These are phyloP conservation scores for Ogataea paraovalis DNA, from an alignment of 805 yeast genomes.

Conservation along the genomic window DNA sequence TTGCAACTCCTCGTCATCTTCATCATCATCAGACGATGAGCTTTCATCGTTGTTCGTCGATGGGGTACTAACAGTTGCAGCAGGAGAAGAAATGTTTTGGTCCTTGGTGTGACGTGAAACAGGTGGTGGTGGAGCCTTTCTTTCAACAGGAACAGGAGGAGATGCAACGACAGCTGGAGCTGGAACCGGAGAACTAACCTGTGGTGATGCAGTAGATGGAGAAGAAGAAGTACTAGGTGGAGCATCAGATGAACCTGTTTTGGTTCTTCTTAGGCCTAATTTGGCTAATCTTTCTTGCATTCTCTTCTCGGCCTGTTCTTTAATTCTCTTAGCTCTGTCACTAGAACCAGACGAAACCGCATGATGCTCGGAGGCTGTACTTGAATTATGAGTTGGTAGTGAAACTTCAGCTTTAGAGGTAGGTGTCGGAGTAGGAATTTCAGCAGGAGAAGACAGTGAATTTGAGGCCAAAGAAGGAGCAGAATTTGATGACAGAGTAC, in stretches of 20 bases:
- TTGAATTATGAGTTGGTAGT: constrained; percentile 4
- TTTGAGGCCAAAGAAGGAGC: not conserved
- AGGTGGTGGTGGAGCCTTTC: constrained; percentile 20
- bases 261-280: constrained; percentile 56
- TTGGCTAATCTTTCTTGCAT: constrained; percentile 85
- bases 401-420: constrained; percentile 5
- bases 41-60: constrained; percentile 6
- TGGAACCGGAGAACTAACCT: constrained; percentile 2
- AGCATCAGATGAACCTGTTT: constrained; percentile 6
- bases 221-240: constrained; percentile 10
- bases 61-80: constrained; percentile 2
- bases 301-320: constrained; percentile 74
- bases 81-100: not conserved
- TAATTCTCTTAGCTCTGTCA: constrained; percentile 74
- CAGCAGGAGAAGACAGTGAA: not conserved
- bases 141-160: constrained; percentile 11
- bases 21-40: constrained; percentile 16
- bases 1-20: constrained; percentile 40
- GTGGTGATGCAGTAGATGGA: constrained; percentile 7
- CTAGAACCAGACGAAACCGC: constrained; percentile 15
- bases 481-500: not conserved
- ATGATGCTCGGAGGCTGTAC: constrained; percentile 7
- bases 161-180: constrained; percentile 20
- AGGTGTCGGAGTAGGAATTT: constrained; percentile 17
- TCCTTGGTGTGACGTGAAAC: constrained; percentile 16